Conservation (phyloP, 768 basidiomycete species). For the Lactarius hatsudake region DNA sequence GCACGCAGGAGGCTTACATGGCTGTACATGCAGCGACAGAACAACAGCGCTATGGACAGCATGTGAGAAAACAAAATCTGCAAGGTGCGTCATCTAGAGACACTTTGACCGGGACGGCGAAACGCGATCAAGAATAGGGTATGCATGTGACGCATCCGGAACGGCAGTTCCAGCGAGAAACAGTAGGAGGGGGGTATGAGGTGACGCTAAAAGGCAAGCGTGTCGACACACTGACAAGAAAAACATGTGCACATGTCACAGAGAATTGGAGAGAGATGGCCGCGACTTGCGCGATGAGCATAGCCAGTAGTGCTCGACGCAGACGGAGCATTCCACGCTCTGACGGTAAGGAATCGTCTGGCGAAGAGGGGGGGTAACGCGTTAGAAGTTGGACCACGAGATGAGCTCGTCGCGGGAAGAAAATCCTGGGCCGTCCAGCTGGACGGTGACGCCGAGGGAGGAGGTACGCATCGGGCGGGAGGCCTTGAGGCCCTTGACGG, state of each 20-base stretch:
- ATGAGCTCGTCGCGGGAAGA: conserved; percentile 49
- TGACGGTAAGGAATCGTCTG: not conserved
- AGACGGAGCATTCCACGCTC: not conserved
- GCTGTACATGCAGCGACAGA: not conserved
- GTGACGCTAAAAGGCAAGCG: not conserved
- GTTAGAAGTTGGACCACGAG: conserved; percentile 70
- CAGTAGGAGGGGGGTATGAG: not conserved
- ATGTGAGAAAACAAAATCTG: conserved; percentile 5
- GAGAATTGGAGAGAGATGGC: not conserved
- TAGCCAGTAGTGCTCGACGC: not conserved
- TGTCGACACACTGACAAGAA: not conserved
- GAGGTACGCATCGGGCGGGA: conserved; percentile 62
- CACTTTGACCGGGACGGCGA: conserved; percentile 5
- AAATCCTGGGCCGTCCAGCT: conserved; percentile 41
- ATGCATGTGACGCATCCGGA: conserved; percentile 18
- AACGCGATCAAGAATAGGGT: conserved; percentile 5
- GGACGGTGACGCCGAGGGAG: conserved; percentile 63
- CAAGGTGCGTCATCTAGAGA: conserved; percentile 21
- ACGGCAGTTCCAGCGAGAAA: conserved; percentile 18
- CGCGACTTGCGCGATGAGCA: conserved; percentile 3
- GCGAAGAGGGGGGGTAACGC: not conserved
- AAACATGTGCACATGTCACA: not conserved
- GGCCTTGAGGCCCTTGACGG: conserved; percentile 54
- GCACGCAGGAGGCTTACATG: conserved; percentile 14
- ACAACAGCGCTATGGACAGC: conserved; percentile 10